Conservation (phyloP, 2,329 filamentous ascomycete species). For the Metarhizium brunneum region DNA sequence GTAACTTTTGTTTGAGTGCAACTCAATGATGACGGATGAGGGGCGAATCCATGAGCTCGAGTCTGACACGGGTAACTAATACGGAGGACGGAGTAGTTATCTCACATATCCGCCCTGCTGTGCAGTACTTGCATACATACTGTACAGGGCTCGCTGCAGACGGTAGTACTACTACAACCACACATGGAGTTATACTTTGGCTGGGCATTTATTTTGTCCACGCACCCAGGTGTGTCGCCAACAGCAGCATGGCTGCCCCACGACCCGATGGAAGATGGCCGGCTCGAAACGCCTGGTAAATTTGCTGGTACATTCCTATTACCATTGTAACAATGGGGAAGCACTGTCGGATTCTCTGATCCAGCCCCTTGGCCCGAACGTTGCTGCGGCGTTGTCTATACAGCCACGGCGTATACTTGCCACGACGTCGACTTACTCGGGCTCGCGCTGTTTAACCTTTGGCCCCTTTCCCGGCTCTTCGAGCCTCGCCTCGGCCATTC, state of each 20-base stretch:
- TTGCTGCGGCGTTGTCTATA: neutral
- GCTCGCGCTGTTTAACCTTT: neutral
- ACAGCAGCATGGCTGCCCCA: conserved; percentile 3
- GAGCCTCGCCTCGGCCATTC: neutral
- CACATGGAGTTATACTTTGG: neutral
- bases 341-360: neutral
- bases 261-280: neutral
- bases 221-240: conserved; percentile 1
- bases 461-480: neutral
- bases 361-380: conserved; percentile 2
- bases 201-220: neutral
- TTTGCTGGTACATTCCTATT: neutral
- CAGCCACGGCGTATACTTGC: neutral
- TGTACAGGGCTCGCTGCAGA: no score
- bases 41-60: neutral
- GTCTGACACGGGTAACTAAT: neutral
- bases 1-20: neutral
- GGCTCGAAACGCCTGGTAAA: neutral
- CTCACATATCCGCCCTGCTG: no score
- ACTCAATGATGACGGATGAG: neutral
- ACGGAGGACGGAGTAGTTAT: no score
- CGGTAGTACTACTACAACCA: no score
- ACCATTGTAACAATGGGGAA: neutral
- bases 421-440: neutral
- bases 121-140: no score